Conservation (phyloP, 176 grass and related monocot species). For the Lolium rigidum region DNA sequence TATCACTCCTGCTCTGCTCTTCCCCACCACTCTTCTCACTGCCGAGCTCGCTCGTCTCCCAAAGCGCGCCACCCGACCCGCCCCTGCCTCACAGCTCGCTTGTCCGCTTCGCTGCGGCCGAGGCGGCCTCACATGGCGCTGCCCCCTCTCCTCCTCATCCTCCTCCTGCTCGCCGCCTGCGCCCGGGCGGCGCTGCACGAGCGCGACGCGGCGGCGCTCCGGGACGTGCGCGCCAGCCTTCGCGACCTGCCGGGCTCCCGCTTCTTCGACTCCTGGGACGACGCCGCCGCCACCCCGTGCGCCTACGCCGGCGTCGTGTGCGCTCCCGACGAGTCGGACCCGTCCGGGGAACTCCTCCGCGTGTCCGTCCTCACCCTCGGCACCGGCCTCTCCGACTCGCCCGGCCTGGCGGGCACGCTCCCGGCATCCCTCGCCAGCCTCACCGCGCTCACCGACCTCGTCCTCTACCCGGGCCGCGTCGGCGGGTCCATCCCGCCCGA, state of each 20-base stretch:
- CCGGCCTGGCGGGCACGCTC: constrained; percentile 62
- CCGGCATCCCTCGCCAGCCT: constrained; percentile 65
- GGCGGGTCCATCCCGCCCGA: constrained; percentile 48
- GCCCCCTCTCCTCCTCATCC: constrained; percentile 19
- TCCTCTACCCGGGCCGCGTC: constrained; percentile 73
- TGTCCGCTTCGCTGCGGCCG: constrained; percentile 45
- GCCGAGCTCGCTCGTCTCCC: not conserved
- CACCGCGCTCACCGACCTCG: constrained; percentile 70
- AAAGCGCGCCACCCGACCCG: not conserved
- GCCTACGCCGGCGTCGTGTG: constrained; percentile 72
- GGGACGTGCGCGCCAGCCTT: constrained; percentile 52
- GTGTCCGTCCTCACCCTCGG: constrained; percentile 79
- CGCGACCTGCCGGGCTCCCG: constrained; percentile 67
- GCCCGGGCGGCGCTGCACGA: constrained; percentile 39
- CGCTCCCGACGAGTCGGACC: constrained; percentile 43
- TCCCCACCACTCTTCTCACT: not conserved
- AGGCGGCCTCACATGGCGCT: constrained; percentile 57
- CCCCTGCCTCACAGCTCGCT: not conserved
- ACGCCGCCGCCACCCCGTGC: constrained; percentile 54
- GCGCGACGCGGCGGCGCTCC: constrained; percentile 54
- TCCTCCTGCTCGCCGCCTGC: constrained; percentile 11
- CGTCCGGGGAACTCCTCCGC: constrained; percentile 44
- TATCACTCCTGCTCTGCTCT: not conserved
- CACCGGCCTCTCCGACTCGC: constrained; percentile 72
- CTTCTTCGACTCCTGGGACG: constrained; percentile 82